These are phyloP conservation scores for Trichoderma simmonsii DNA, from an alignment of 2,329 filamentous ascomycete species.

Conservation along the genomic window DNA sequence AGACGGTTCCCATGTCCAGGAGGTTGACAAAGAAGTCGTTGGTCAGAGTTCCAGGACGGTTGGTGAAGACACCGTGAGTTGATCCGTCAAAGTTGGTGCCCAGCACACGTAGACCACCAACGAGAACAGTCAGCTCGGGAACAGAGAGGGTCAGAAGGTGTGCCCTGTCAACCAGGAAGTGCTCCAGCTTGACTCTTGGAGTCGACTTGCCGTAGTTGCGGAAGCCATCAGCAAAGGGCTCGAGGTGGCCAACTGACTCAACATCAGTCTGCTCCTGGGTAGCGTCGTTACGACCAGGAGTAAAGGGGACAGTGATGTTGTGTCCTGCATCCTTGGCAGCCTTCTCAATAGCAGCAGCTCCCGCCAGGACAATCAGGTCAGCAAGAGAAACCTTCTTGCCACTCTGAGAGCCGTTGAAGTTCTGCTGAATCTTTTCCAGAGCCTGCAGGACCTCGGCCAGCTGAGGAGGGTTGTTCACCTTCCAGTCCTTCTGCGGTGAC, in stretches of 20 bases:
- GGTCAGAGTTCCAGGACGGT: slow-evolving; percentile 63
- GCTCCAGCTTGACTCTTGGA: slow-evolving; percentile 60
- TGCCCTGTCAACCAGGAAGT: slow-evolving; percentile 69
- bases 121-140: slow-evolving; percentile 66
- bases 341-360: slow-evolving; percentile 68
- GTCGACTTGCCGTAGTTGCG: slow-evolving; percentile 70
- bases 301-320: slow-evolving; percentile 64
- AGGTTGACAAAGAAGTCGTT: slow-evolving; percentile 84
- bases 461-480: slow-evolving; percentile 69
- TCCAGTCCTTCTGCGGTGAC: slow-evolving; percentile 67
- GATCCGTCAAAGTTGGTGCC: slow-evolving; percentile 71
- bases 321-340: slow-evolving; percentile 50
- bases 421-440: slow-evolving; percentile 62
- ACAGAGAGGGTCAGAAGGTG: slow-evolving; percentile 67
- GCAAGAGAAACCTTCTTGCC: slow-evolving; percentile 74
- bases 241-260: slow-evolving; percentile 60
- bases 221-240: slow-evolving; percentile 73
- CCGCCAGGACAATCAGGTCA: slow-evolving; percentile 74
- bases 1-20: slow-evolving; percentile 62
- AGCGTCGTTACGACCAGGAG: slow-evolving; percentile 69
- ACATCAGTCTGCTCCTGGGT: slow-evolving; percentile 69
- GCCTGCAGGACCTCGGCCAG: slow-evolving; percentile 58
- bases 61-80: slow-evolving; percentile 64
- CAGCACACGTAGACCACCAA: slow-evolving; percentile 69
- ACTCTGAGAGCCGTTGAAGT: slow-evolving; percentile 59